Percentiles rank a stretch among this genome's conserved stretches.
These are phyloP conservation scores for Cenchrus fungigraminus DNA, from an alignment of 176 grass and related monocot genomes.

Conservation along the genomic window DNA sequence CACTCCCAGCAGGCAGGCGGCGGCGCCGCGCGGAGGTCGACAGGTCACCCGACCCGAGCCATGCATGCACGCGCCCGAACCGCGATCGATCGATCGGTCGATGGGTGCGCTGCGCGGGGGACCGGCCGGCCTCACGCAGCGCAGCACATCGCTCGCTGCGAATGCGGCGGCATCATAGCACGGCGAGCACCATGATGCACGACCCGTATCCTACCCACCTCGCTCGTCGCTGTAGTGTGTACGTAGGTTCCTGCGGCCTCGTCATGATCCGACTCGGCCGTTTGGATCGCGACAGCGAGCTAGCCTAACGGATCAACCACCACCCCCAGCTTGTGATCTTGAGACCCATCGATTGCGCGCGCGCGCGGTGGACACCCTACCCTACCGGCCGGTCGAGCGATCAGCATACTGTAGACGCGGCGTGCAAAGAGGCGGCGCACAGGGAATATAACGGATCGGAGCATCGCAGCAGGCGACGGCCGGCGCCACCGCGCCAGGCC, in stretches of 20 bases:
- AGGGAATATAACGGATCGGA: background rate
- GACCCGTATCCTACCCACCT: background rate
- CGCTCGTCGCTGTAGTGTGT: no score
- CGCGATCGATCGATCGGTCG: background rate
- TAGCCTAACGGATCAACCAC: no score
- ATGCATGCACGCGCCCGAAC: background rate
- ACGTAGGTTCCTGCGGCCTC: no score
- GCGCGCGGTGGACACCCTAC: background rate
- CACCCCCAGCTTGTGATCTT: background rate
- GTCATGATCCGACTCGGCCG: no score
- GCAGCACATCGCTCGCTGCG: background rate
- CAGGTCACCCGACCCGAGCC: background rate
- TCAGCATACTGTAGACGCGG: background rate
- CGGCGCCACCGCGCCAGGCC: background rate
- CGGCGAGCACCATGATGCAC: background rate
- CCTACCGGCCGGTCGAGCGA: no score
- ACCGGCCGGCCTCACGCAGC: no score
- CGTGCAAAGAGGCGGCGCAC: background rate
- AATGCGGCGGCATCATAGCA: background rate
- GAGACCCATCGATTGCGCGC: background rate
- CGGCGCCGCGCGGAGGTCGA: background rate
- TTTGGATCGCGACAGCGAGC: background rate
- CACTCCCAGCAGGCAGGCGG: background rate
- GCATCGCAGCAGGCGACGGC: background rate
- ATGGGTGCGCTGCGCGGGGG: background rate